phyloP scores from a whole-genome alignment of 768 basidiomycete genomes.

The Trametopsis cervina region DNA sequence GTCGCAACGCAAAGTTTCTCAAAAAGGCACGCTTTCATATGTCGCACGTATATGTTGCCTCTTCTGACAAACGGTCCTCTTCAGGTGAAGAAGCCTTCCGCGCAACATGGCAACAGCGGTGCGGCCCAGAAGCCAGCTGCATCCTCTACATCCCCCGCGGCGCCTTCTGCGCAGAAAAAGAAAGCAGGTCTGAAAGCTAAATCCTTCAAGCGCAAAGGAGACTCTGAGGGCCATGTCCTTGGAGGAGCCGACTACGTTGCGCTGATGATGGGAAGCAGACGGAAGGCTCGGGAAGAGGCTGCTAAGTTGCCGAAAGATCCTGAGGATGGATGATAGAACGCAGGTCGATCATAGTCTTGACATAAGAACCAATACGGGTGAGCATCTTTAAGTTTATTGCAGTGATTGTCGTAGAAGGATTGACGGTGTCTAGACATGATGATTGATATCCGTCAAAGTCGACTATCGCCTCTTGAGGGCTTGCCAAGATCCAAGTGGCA shows the following conservation, averaged over 20 bases:
- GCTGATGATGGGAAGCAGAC: conserved; percentile 63
- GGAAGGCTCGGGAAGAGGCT: conserved; percentile 61
- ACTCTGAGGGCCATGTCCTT: conserved; percentile 39
- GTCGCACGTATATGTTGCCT: neutral
- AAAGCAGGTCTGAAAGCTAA: conserved; percentile 43
- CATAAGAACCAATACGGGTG: neutral
- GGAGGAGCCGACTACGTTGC: conserved; percentile 75
- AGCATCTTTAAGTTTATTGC: no score
- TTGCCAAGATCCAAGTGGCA: no score
- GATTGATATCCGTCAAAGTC: no score
- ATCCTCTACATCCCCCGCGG: conserved; percentile 15
- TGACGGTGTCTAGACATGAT: no score
- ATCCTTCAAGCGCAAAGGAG: conserved; percentile 20
- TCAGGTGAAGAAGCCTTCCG: conserved; percentile 7
- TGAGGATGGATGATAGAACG: no score
- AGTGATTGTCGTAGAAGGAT: no score
- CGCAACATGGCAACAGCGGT: neutral
- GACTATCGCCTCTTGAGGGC: no score
- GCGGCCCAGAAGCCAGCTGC: conserved; percentile 1
- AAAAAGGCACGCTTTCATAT: conserved; percentile 10
- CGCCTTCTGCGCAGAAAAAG: conserved; percentile 33
- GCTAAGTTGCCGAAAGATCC: conserved; percentile 41
- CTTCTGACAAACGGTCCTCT: neutral
- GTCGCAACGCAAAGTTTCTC: conserved; percentile 13
- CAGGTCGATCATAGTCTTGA: no score